Evolutionary conservation across 257 asterid species (phyloP), one percentile per base, ranked within the genome.

Genomic region (Scutellaria minor): DNA sequence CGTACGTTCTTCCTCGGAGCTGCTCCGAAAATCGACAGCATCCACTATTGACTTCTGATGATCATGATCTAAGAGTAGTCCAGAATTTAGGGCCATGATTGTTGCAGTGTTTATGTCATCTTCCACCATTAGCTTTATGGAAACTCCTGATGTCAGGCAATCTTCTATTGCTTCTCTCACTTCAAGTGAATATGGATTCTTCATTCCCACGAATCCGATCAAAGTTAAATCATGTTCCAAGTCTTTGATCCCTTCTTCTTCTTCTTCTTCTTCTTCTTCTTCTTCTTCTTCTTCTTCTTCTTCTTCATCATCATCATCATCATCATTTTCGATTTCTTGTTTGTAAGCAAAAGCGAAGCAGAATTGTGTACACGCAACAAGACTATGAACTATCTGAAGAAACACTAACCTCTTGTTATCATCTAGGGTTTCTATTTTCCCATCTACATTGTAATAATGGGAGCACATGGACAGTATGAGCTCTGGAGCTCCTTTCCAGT

Each of bases 331-430:
- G 45, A 6, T 61, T 10, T 52, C 50, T 72, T 50, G 70, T 54
- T 77, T 82, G 72, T 70, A 69, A 68, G 85, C 85, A 14, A 85
- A 82, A 56, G 83, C 89, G 47, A 45, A 68, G 72, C 79, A 65
- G 5, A 46, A 8, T 50, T 35, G 64, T 5, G 53, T 35, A 39
- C 50, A 10, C 2, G 66, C 53, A 55, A 44, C 65, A 10, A 60
- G 24, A 60, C 13, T 52, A n/a, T 66, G 46, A 27, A 74, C 14
- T 24, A 70, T 48, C 47, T 22, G 50, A 12, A 68, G 47, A 45
- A 85, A 73, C 4, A 7, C 9, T 11, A 41, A n/a, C 9, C 47
- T 72, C 35, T 48, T 75, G 48, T 27, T 60, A 27, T 76, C 79
- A 60, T 84, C 78, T 68, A 84, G 75, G 56, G 65, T 52, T 81